Base-by-base conservation (phyloP, 441 rosid species). In the Melianthus villosus region DNA sequence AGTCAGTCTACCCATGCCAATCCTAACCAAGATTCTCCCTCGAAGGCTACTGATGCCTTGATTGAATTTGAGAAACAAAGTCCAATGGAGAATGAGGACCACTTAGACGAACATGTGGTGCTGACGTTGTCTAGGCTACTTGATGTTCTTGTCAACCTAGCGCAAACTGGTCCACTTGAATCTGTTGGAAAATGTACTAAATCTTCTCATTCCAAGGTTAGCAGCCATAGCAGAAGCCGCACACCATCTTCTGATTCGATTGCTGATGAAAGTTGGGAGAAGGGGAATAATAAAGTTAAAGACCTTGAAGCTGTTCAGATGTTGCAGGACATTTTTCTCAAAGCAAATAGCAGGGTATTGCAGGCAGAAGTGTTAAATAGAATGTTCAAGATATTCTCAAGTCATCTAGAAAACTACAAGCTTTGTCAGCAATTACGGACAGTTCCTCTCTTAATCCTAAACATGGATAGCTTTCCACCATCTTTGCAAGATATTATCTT, bases 251-350 rank as follows among this genome's bases (percentile, higher is more conserved):
- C 57, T 44, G 94, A 82, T 38, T 59, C 48, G 23, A 22, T 64
- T 62, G 67, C 65, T 56, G 94, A 83, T 56, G 86, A 77, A 53
- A 62, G 54, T 44, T 75, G 92, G 89, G 96, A 81, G 41, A 71
- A 69, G 59, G 93, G 75, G 47, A 73, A 63, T 56, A 57, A 49
- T 59, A 83, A 81, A 72, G 85, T 93, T 51, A 93, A 87, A 67
- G 99, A 93, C 75, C 91, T 93, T 56, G 97, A 93, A 71, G 99
- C 99, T 35, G 89, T 93, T 53, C 99, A 87, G 65, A 79, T 87
- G 89, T 63, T 93, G 67, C 99, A 83, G 56, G 96, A 93, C 60
- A 81, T 93, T 42, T 85, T 87, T 54, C 87, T 93, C 48, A 93
- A 93, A 73, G 97, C 97, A 41, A 73, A 71, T 54, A 77, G 65